Evolutionary conservation across 306 rosid species (phyloP), one percentile per base, ranked within the genome.

Genomic region (Ziziphus jujuba): DNA sequence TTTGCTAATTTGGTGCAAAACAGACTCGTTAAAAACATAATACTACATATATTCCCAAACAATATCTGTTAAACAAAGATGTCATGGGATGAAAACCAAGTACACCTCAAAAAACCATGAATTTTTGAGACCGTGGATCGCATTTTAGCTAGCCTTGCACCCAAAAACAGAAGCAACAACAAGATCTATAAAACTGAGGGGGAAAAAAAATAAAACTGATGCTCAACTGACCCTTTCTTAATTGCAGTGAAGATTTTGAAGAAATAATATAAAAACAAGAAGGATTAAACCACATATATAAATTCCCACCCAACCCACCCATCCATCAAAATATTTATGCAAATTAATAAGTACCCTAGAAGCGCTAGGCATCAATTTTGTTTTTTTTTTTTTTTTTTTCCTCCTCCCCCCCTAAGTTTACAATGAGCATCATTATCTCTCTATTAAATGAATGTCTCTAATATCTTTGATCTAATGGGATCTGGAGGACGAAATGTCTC

Each of bases 401-500:
- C n/a, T n/a, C n/a, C n/a, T 48, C 63, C 56, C 71, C 53, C 50
- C 79, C 48, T 66, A 74, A 65, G 79, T 75, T 79, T 83, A 69
- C 86, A 84, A 75, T 59, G 82, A 85, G 87, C 87, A 86, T 81
- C 88, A 75, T 75, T 79, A 61, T 55, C 77, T 77, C 91, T 21
- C 21, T 47, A 44, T 63, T 84, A 81, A 76, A 93, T 73, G 81
- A 93, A 90, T 11, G 81, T 78, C 72, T 90, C 96, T 61, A 90
- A 82, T 61, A 81, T 85, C 49, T 68, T 84, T 61, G 97, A 86
- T 57, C 19, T 80, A 25, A 13, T 34, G 7, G 90, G 82, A 36
- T 82, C 66, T 0, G 89, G 85, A 45, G 87, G 91, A 76, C 72
- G 86, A 76, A 90, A 90, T 73, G 73, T 62, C 67, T 88, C 96